Conservation (phyloP, 352 stramenopile genomes). For the Globisporangium irregulare region DNA sequence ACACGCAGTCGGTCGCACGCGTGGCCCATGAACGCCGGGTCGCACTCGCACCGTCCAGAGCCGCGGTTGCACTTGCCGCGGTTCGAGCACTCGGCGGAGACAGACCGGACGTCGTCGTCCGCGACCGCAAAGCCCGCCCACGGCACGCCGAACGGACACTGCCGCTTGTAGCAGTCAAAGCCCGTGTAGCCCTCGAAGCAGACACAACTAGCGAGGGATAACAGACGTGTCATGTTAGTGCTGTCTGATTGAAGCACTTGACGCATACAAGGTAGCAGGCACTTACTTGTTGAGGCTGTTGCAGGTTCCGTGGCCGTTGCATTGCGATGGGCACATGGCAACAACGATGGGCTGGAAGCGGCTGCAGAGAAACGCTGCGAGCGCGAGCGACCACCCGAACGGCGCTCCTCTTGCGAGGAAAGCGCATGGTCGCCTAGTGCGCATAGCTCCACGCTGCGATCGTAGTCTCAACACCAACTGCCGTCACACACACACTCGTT, state of each 20-base stretch:
- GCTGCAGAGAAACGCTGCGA: constrained; percentile 10
- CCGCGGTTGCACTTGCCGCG: constrained; percentile 72
- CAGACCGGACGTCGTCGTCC: constrained; percentile 38
- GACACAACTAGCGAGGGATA: constrained; percentile 47
- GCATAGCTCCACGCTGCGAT: background rate
- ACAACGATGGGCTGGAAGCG: background rate
- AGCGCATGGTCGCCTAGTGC: background rate
- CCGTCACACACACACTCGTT: background rate
- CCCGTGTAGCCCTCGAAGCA: constrained; percentile 86
- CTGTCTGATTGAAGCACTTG: no score
- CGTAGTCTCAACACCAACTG: background rate
- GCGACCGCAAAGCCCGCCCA: constrained; percentile 56
- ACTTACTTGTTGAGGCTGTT: constrained; percentile 51
- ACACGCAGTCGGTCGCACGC: constrained; percentile 62
- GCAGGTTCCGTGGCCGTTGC: constrained; percentile 64
- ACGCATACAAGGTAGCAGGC: no score
- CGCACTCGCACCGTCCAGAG: constrained; percentile 78
- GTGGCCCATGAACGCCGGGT: constrained; percentile 61
- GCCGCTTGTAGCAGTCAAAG: constrained; percentile 80
- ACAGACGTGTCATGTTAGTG: background rate
- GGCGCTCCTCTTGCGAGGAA: background rate
- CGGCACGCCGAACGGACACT: constrained; percentile 66
- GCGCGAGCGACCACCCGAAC: background rate
- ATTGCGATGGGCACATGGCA: constrained; percentile 56
- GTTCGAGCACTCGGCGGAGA: constrained; percentile 61